phyloP scores from a whole-genome alignment of 257 asterid species.

The Solanum dulcamara region DNA sequence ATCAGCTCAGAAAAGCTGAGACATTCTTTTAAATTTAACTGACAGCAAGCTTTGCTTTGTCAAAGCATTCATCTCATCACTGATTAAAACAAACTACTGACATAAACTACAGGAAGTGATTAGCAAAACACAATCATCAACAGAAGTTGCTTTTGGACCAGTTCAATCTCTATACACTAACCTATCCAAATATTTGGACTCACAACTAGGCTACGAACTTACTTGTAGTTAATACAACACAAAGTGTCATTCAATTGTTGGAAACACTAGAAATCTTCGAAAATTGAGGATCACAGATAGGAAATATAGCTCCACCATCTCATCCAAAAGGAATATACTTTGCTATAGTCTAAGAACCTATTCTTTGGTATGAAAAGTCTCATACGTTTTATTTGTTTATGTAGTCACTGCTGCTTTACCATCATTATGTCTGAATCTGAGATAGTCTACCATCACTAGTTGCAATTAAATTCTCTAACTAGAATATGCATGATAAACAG shows the following conservation, averaged over 20 bases:
- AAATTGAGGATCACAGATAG: not conserved
- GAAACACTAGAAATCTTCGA: not conserved
- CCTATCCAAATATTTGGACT: not conserved
- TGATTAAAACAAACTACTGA: not conserved
- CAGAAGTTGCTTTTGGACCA: not conserved
- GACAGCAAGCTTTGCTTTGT: not conserved
- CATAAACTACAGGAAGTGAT: not conserved
- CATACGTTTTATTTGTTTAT: not conserved
- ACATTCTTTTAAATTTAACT: not conserved
- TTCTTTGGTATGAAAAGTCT: not conserved
- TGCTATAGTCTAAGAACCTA: not conserved
- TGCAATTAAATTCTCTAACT: not conserved
- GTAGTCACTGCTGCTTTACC: not conserved
- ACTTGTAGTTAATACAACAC: not conserved
- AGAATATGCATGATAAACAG: not conserved
- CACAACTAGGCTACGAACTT: not conserved
- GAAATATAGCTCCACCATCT: not conserved
- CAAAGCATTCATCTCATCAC: not conserved
- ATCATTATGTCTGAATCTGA: not conserved
- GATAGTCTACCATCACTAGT: not conserved
- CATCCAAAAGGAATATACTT: not conserved
- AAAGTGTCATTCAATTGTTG: not conserved
- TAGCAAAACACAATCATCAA: not conserved
- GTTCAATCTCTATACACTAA: not conserved
- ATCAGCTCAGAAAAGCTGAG: not conserved